Evolutionary conservation across 2,329 filamentous ascomycete species (phyloP).

Genomic region (Fusarium dimerum): DNA sequence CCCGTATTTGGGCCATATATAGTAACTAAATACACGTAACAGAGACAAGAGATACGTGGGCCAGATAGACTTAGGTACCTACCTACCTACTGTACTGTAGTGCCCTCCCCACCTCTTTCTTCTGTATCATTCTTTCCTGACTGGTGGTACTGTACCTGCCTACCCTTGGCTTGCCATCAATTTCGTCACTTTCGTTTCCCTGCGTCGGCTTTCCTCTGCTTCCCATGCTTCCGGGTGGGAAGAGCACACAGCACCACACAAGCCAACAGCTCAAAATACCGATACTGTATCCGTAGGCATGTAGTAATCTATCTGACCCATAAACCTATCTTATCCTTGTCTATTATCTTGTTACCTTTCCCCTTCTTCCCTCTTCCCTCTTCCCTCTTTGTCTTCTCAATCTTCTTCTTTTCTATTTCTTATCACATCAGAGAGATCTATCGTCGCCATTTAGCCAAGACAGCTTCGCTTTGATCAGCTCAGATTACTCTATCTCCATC

Average conservation of each 20-base stretch:
- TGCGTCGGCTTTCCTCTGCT: constrained; percentile 3
- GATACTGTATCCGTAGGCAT: no score
- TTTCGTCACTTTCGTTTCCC: constrained; percentile 16
- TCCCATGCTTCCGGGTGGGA: not conserved
- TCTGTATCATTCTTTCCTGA: constrained; percentile 1
- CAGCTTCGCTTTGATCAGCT: not conserved
- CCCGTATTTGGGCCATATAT: no score
- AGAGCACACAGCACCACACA: no score
- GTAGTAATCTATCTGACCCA: not conserved
- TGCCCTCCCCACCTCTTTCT: no score
- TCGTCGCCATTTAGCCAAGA: no score
- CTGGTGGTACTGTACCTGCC: constrained; percentile 14
- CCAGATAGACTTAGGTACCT: no score
- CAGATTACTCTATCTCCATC: not conserved
- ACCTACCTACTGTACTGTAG: no score
- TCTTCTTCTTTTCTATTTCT: not conserved
- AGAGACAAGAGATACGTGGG: no score
- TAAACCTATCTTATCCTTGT: not conserved
- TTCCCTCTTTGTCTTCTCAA: constrained; percentile 5
- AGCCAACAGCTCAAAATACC: no score
- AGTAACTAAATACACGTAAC: no score
- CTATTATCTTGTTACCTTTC: not conserved
- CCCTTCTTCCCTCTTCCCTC: not conserved
- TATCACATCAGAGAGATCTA: no score
- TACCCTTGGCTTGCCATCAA: constrained; percentile 1